These are phyloP conservation scores for Boletus sp. DNA, from an alignment of 768 basidiomycete species.

Conservation along the genomic window DNA sequence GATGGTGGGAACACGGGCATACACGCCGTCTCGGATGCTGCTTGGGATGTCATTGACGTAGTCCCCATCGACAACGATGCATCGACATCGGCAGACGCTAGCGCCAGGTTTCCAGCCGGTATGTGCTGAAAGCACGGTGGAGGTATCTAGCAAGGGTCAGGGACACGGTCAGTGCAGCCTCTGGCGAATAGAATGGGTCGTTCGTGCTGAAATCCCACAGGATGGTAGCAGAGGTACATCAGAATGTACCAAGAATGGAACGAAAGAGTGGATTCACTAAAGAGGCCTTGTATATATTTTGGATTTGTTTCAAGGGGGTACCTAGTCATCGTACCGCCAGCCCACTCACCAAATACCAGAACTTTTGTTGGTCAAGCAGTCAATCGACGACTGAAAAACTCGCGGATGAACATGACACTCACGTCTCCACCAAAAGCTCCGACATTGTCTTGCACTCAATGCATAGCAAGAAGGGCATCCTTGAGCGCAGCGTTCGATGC, in stretches of 20 bases:
- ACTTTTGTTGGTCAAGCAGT: constrained; percentile 10
- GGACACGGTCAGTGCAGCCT: constrained; percentile 10
- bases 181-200: constrained; percentile 14
- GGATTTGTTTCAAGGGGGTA: constrained; percentile 14
- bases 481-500: constrained; percentile 26
- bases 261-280: constrained; percentile 10
- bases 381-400: not conserved
- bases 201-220: constrained; percentile 16
- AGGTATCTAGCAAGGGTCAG: constrained; percentile 12
- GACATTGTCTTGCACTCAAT: constrained; percentile 38
- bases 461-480: constrained; percentile 32
- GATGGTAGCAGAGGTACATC: constrained; percentile 9
- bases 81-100: constrained; percentile 5
- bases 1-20: constrained; percentile 12
- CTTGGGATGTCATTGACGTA: constrained; percentile 9
- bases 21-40: constrained; percentile 15
- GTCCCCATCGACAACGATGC: constrained; percentile 16
- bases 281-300: constrained; percentile 17
- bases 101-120: constrained; percentile 4
- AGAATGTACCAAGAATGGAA: not conserved
- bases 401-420: not conserved
- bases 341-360: constrained; percentile 20
- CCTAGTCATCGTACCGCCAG: constrained; percentile 18
- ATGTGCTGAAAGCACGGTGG: constrained; percentile 1
- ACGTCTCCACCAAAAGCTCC: constrained; percentile 37